Evolutionary conservation across 306 rosid species (phyloP), one percentile per base, ranked within the genome.

Genomic region (Quercus berberidifolia): DNA sequence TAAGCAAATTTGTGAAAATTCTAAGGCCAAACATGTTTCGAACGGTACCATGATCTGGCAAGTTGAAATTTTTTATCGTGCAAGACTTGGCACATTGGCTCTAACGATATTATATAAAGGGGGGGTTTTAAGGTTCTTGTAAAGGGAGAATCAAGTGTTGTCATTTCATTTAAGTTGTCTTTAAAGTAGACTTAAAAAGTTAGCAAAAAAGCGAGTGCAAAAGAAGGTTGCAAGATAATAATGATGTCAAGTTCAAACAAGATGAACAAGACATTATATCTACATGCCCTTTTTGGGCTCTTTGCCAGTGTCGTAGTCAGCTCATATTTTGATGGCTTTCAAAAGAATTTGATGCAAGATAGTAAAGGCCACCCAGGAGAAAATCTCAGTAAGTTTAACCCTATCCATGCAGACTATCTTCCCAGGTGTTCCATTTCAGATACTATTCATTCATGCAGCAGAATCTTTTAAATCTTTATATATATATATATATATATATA

Each of bases 381-480:
- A 25, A 33, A 12, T 69, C 51, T 79, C 54, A 74, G 86, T 82
- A 55, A 72, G 88, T 73, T 25, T 25, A 20, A 60, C 8, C n/a
- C 54, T 11, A n/a, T 73, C 20, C 30, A 6, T 19, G 38, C 9
- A 26, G 9, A 26, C 28, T 4, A 4, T 28, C 41, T 62, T 2
- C n/a, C 33, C 23, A 2, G 54, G 54, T 3, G 54, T 49, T 49
- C 5, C 54, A 49, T 49, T 49, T 49, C 54, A 3, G 54, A 49
- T 49, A 12, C 54, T 49, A 12, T 13, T 49, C 15, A 12, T 49
- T 49, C 54, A 49, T 49, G 54, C 54, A 49, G 4, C 54, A 12
- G 4, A 49, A 49, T 49, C 54, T 12, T 49, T 49, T 13, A 12
- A 35, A 35, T 5, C 41, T 35, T 35, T 35, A 35, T 33, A 33